Evolutionary conservation across 2,329 filamentous ascomycete species (phyloP).

Genomic region (Alternaria triticimaculans): DNA sequence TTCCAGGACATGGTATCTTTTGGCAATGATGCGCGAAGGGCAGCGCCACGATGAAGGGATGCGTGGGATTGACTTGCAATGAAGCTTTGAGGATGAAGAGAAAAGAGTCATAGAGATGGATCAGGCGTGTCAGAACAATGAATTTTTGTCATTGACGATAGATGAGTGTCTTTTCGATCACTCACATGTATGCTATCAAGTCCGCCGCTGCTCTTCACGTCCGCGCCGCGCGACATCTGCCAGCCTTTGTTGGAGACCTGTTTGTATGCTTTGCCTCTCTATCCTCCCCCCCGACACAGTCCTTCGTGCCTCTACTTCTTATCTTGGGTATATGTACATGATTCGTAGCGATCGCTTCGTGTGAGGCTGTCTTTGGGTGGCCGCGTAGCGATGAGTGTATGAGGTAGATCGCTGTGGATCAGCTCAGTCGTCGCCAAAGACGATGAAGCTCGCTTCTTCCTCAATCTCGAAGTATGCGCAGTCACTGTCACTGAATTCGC

Average conservation of each 20-base stretch:
- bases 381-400: neutral
- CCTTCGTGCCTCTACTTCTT: neutral
- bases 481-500: constrained; percentile 19
- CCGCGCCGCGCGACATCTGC: neutral
- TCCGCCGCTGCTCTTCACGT: neutral
- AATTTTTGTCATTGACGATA: neutral
- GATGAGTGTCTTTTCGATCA: neutral
- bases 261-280: neutral
- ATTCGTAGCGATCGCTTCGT: neutral
- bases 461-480: constrained; percentile 23
- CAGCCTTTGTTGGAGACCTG: neutral
- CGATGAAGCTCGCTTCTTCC: constrained; percentile 28
- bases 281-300: neutral
- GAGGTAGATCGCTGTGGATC: neutral
- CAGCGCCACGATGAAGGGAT: neutral
- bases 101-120: neutral
- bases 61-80: neutral
- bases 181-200: neutral
- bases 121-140: neutral
- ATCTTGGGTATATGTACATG: neutral
- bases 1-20: no score
- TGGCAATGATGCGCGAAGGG: no score
- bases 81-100: neutral
- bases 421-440: constrained; percentile 31
- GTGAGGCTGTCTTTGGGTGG: neutral